Base-by-base conservation (phyloP, 2,329 filamentous ascomycete genomes). In the Pseudogymnoascus sp. region DNA sequence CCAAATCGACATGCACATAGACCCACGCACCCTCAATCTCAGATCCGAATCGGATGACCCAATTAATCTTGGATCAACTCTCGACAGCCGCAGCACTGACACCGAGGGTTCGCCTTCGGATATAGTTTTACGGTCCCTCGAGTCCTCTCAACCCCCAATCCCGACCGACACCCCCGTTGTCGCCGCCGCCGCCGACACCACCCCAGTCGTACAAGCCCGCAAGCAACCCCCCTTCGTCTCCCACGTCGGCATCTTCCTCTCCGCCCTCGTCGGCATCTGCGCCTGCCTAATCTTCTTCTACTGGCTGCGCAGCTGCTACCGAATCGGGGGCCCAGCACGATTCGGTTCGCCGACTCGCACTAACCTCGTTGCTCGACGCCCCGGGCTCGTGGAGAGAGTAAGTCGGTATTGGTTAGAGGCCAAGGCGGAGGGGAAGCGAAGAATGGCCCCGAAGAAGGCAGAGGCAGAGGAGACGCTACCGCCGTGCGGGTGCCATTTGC, bases 231-330 rank as follows among this genome's bases (percentile, higher is more conserved):
- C 29, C 29, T 15, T 54, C 29, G 35, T 33, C 37, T 60, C 35
- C 60, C 60, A 39, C 31, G 37, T 59, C 57, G 60, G 24, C 4
- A 59, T 61, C 41, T 59, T 59, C 13, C 36, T 61, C 8, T 60
- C 37, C 4, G 10, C 44, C 10, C 29, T 44, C 35, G 10, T 60
- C 7, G 57, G 35, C n/a, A 26, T 59, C 17, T 37, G 33, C 35
- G 57, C 37, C 15, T 37, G 35, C 10, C 17, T 59, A 26, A 37
- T 40, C 21, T 36, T 36, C 36, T 24, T 59, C 17, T 59, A 59
- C 57, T 59, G 36, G 33, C 17, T 59, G 1, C 33, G 37, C 33
- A 17, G 33, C 17, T 37, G 21, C 11, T 59, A 37, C 17, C 36
- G 21, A 33, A 3, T 33, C 9, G 26, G 47, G 7, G 29, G 47